Evolutionary conservation across 331 rosid genomes (phyloP), one percentile per base, ranked within the genome.

Genomic region (Arachis monticola): DNA sequence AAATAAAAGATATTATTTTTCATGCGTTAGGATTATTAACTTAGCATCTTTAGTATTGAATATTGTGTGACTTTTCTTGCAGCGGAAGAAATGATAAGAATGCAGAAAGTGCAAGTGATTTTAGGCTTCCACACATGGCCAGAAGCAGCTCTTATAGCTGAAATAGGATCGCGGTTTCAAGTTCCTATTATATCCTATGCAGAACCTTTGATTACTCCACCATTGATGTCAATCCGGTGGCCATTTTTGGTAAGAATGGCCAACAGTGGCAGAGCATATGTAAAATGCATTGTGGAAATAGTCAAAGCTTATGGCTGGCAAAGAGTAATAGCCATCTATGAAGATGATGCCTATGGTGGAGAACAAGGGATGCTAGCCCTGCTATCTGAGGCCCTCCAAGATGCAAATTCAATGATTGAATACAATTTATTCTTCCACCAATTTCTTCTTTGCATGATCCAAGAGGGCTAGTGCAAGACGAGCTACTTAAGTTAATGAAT

Each of bases 91-190:
- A 53, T 86, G 80, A 74, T 88, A 27, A 58, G 81, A 70, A 75
- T 60, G 35, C 68, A 84, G 38, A 82, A 72, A 53, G 81, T 77
- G 56, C 61, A 80, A 30, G 89, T 80, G 69, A 76, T 90, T 48
- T 63, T 90, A 47, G 96, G 96, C 61, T 85, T 88, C 85, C 86
- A 86, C 17, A 81, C 84, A 48, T 88, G 93, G 93, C 68, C 75
- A 66, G 89, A 85, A 80, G 87, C 91, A 44, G 69, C 75, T 76
- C 59, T 76, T 2, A 87, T 83, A 45, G 93, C 88, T 12, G 84
- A 83, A 75, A 53, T 75, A 46, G 85, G 85, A 74, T 72, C 64
- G 30, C 42, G 52, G 78, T 57, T 84, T 47, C 79, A 78, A 75
- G 79, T 82, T 76, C 87, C 93, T 0, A 31, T 79, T 56, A 76